phyloP scores from a whole-genome alignment of 176 grass and related monocot species.

The bread wheat (Triticum aestivum) region DNA sequence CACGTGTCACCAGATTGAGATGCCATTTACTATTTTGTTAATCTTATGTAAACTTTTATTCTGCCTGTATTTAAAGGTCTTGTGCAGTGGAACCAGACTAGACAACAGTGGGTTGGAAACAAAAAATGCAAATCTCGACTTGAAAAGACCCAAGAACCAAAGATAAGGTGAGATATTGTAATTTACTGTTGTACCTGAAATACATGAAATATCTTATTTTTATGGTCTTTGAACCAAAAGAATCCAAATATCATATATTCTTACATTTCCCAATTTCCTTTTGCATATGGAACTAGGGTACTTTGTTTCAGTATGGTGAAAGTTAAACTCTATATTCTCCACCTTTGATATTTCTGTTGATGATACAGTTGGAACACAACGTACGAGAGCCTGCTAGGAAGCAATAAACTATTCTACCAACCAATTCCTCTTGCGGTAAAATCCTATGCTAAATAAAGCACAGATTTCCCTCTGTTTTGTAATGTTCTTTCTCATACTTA shows the following conservation, averaged over 20 bases:
- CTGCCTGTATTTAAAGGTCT: slow-evolving; percentile 51
- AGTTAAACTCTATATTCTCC: neutral
- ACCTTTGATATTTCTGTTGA: slow-evolving; percentile 6
- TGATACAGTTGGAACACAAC: slow-evolving; percentile 78
- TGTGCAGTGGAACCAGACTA: slow-evolving; percentile 84
- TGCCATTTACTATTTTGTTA: neutral
- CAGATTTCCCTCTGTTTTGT: neutral
- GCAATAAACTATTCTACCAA: slow-evolving; percentile 84
- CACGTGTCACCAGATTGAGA: neutral
- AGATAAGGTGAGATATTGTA: slow-evolving; percentile 58
- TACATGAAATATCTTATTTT: neutral
- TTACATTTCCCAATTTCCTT: neutral
- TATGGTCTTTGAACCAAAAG: neutral
- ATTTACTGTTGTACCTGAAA: neutral
- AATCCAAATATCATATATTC: neutral
- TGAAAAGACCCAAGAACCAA: slow-evolving; percentile 63
- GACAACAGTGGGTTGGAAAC: slow-evolving; percentile 82
- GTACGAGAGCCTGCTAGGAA: slow-evolving; percentile 76
- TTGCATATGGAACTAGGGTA: neutral
- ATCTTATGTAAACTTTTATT: slow-evolving; percentile 8
- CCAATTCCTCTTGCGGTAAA: slow-evolving; percentile 85
- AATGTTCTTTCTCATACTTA: neutral
- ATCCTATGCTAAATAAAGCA: neutral
- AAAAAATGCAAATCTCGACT: slow-evolving; percentile 38
- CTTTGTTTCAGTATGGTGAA: neutral